Evolutionary conservation across 139 green algal genomes (phyloP).

Genomic region (Picochlorum costavermella): DNA sequence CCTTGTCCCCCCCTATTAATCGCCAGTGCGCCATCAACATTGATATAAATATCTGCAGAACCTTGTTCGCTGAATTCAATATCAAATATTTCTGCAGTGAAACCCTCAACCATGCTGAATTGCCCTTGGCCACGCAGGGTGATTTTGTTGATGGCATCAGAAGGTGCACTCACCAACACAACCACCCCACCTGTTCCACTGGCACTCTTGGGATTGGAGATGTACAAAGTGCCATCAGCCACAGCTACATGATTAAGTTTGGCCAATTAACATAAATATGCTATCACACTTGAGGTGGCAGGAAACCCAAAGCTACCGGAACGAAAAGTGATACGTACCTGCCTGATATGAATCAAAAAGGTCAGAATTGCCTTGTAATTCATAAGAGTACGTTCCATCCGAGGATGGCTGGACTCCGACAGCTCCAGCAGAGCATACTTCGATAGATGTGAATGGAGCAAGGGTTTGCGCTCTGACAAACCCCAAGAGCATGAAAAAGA

Average conservation of each 20-base stretch:
- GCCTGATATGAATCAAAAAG: not conserved
- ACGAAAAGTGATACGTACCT: too few relatives aligned
- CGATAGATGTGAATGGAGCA: slow-evolving; percentile 2
- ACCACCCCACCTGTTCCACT: not conserved
- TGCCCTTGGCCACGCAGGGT: not conserved
- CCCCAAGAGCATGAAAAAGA: too few relatives aligned
- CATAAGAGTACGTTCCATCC: not conserved
- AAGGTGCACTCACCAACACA: not conserved
- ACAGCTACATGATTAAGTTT: not conserved
- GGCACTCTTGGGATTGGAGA: not conserved
- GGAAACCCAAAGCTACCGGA: too few relatives aligned
- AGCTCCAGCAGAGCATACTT: not conserved
- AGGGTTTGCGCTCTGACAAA: not conserved
- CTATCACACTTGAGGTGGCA: too few relatives aligned
- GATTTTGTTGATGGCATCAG: not conserved
- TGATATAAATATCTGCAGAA: not conserved
- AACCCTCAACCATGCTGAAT: not conserved
- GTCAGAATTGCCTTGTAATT: not conserved
- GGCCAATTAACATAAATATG: too few relatives aligned
- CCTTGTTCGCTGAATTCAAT: not conserved
- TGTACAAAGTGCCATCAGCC: not conserved
- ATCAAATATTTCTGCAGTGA: not conserved
- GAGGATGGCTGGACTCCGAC: not conserved
- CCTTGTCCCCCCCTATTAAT: not conserved
- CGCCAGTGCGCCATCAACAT: not conserved